These are phyloP conservation scores for Pyrus betulifolia DNA, from an alignment of 306 rosid species.

Conservation along the genomic window DNA sequence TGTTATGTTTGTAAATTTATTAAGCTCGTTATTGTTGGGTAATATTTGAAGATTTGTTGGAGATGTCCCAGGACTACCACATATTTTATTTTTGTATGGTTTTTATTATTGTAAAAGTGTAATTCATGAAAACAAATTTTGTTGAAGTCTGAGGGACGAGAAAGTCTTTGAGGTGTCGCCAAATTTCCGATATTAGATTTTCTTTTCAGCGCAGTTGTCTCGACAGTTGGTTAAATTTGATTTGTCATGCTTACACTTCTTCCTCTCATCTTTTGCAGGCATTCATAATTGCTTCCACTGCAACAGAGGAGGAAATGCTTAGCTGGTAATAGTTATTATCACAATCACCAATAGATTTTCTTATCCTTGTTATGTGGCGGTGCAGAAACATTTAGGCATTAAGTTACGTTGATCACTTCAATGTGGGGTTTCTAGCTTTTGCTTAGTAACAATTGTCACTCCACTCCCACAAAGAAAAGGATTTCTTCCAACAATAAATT, in stretches of 20 bases:
- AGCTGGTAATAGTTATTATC: slow-evolving; percentile 48
- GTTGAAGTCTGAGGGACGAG: not conserved
- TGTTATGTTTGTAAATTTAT: not conserved
- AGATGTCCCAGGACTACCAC: not conserved
- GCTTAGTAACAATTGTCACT: not conserved
- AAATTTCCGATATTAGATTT: not conserved
- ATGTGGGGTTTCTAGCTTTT: not conserved
- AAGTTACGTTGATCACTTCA: not conserved
- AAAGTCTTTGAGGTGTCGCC: not conserved
- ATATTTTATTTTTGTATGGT: not conserved
- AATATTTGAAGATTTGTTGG: not conserved
- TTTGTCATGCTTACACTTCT: slow-evolving; percentile 11
- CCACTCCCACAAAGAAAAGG: not conserved
- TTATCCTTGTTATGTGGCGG: not conserved
- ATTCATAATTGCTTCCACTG: slow-evolving; percentile 94
- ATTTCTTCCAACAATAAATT: not conserved
- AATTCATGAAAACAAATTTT: not conserved
- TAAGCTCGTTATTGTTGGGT: not conserved
- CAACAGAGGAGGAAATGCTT: slow-evolving; percentile 94
- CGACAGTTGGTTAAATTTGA: not conserved
- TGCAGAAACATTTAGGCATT: not conserved
- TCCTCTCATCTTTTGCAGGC: slow-evolving; percentile 46
- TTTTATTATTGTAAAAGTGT: not conserved
- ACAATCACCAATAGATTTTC: not conserved
- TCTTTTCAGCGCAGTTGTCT: slow-evolving; percentile 12